phyloP scores from a whole-genome alignment of 345 rosid species.

The Citrus australasica region DNA sequence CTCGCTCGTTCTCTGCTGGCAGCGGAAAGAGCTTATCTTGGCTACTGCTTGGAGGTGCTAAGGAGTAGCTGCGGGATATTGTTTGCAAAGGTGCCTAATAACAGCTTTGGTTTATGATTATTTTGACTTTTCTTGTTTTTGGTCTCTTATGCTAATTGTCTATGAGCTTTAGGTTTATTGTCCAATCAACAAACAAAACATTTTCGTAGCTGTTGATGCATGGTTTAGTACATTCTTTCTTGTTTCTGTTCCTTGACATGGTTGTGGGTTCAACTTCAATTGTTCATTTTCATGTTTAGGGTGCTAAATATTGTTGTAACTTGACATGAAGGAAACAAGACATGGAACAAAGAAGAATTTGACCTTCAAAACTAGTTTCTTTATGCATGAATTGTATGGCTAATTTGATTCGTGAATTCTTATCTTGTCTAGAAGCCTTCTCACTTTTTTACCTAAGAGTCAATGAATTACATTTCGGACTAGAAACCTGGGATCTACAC shows the following conservation, averaged over 20 bases:
- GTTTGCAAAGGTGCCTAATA: constrained; percentile 28
- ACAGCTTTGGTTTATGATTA: constrained; percentile 36
- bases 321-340: constrained; percentile 14
- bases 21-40: constrained; percentile 75
- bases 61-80: constrained; percentile 7
- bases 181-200: constrained; percentile 35
- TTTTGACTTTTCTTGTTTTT: constrained; percentile 23
- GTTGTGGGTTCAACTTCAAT: constrained; percentile 12
- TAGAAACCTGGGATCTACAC: too few relatives aligned
- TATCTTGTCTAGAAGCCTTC: neutral
- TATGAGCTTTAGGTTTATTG: constrained; percentile 38
- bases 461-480: too few relatives aligned
- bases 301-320: constrained; percentile 20
- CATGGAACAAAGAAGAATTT: constrained; percentile 19
- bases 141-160: constrained; percentile 43
- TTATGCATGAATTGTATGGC: too few relatives aligned
- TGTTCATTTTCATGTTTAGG: constrained; percentile 16
- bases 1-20: constrained; percentile 83
- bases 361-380: neutral
- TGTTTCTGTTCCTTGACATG: constrained; percentile 19
- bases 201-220: constrained; percentile 29
- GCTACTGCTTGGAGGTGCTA: constrained; percentile 91
- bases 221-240: constrained; percentile 27
- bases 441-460: too few relatives aligned
- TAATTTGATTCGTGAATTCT: neutral